phyloP scores from a whole-genome alignment of 352 stramenopile genomes.

The Plasmopara muralis region DNA sequence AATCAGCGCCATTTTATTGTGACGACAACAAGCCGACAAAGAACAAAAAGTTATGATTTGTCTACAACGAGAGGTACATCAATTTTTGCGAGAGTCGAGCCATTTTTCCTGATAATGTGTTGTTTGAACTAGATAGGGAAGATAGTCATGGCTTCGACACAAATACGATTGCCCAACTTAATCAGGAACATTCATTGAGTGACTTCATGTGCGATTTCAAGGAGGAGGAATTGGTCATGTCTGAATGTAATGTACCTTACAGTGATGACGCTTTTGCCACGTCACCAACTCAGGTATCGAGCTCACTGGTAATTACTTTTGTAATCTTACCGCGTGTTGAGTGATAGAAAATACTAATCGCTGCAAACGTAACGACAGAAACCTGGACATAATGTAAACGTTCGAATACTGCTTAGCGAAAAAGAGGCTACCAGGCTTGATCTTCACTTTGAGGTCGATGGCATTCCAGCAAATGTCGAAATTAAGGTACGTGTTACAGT shows the following conservation, averaged over 20 bases:
- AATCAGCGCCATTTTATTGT: slow-evolving; percentile 33
- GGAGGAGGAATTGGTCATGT: slow-evolving; percentile 44
- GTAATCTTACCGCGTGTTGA: neutral
- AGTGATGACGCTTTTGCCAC: slow-evolving; percentile 12
- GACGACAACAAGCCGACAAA: slow-evolving; percentile 12
- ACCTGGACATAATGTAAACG: slow-evolving; percentile 20
- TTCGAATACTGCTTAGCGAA: slow-evolving; percentile 52
- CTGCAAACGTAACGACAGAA: slow-evolving; percentile 6
- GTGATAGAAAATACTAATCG: neutral
- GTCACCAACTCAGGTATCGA: slow-evolving; percentile 16
- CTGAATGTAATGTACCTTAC: slow-evolving; percentile 20
- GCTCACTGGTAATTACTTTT: slow-evolving; percentile 14
- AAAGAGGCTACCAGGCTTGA: slow-evolving; percentile 55
- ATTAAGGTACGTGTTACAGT: slow-evolving; percentile 37
- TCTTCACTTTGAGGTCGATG: slow-evolving; percentile 58
- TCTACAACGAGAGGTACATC: slow-evolving; percentile 18
- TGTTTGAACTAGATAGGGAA: slow-evolving; percentile 23
- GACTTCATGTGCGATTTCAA: slow-evolving; percentile 80
- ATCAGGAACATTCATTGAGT: slow-evolving; percentile 64
- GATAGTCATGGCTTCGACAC: slow-evolving; percentile 38
- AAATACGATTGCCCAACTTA: slow-evolving; percentile 31
- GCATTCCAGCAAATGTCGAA: slow-evolving; percentile 46
- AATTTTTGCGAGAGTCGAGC: slow-evolving; percentile 1
- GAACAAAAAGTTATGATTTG: slow-evolving; percentile 13
- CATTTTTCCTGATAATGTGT: neutral